These are phyloP conservation scores for Kurtzmaniella quercitrusa DNA, from an alignment of 1,139 yeast species.

Conservation along the genomic window DNA sequence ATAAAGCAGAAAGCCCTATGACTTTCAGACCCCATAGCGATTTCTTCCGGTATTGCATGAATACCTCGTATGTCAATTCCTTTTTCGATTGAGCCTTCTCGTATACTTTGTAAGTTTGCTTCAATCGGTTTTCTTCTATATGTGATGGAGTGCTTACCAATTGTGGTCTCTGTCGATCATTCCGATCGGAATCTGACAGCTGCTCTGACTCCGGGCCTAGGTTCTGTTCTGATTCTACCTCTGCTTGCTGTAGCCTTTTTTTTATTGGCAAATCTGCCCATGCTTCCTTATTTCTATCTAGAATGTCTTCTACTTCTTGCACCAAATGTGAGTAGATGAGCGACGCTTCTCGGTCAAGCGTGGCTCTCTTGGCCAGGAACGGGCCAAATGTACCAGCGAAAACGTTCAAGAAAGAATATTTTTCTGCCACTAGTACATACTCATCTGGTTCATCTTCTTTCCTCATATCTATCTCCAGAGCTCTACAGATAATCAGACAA, in stretches of 20 bases:
- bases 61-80: constrained; percentile 23
- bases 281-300: constrained; percentile 11
- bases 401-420: constrained; percentile 24
- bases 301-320: constrained; percentile 21
- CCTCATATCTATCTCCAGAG: constrained; percentile 23
- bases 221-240: background rate
- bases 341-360: constrained; percentile 33
- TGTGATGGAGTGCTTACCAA: background rate
- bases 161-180: background rate
- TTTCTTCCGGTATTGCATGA: constrained; percentile 29
- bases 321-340: constrained; percentile 25
- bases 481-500: constrained; percentile 35
- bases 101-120: background rate
- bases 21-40: constrained; percentile 29
- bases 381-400: constrained; percentile 21
- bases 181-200: background rate
- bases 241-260: background rate
- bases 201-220: background rate
- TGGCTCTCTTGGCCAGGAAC: constrained; percentile 24
- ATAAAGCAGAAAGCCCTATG: constrained; percentile 30
- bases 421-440: constrained; percentile 35
- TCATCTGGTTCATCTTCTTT: constrained; percentile 23
- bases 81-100: background rate
- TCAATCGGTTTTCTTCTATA: background rate
- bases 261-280: background rate